Evolutionary conservation across 805 yeast genomes (phyloP), one percentile per base, ranked within the genome.

Genomic region (Komagataella kurtzmanii): DNA sequence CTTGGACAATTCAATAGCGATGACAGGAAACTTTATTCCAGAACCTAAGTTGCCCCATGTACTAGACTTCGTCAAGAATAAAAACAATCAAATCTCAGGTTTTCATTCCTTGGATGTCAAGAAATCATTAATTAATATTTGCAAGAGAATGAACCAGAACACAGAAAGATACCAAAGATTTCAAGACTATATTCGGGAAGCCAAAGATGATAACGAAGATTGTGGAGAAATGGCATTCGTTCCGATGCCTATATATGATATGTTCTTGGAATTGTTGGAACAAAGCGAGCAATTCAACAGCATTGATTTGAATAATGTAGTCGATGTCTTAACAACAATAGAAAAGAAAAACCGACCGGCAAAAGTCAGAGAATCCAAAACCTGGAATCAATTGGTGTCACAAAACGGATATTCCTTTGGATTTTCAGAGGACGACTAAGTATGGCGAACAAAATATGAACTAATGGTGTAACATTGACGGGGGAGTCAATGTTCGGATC

Each of bases 1-100:
- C 59, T 60, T 89, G 10, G 85, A 83, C 53, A 88, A 84, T 61
- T 72, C 81, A n/a, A 81, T 89, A 17, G 97, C 97, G 0, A 66
- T 89, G 59, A 89, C 97, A 0, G 95, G 88, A 56, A 89, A 89
- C 64, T 89, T 90, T 65, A 90, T 88, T 8, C 95, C 96, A 0
- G 62, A 63, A 45, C 73, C 78, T 46, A 79, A 80, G 54, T 64
- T 89, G 44, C 70, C 75, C n/a, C 69, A 73, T 44, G 93, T 80
- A 3, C 67, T 87, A 53, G 66, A 75, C 56, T 89, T 89, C 59
- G 74, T 89, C 61, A 77, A 80, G 59, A 72, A 77, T 57, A 86
- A 81, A 59, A 69, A 73, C 6, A 76, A 76, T 43, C 97, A 89
- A 64, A 73, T 89, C 14, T 82, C 90, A 48, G 97, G 97, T 3